phyloP scores from a whole-genome alignment of 495 filamentous ascomycete species.

The Tuber brumale region DNA sequence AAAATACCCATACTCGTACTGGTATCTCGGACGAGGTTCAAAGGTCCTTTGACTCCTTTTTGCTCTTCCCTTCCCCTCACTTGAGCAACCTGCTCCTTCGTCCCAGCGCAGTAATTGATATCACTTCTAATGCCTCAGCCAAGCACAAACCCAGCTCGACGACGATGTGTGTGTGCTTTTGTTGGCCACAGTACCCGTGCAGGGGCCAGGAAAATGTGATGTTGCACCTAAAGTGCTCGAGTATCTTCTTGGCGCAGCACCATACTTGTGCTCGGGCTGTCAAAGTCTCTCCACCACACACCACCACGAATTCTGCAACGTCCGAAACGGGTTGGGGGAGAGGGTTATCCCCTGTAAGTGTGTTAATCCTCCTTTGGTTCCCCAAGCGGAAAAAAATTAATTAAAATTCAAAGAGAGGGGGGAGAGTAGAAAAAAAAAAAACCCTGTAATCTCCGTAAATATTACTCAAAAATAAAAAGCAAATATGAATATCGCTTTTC shows the following conservation, averaged over 20 bases:
- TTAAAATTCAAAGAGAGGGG: background rate
- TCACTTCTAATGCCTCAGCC: conserved; percentile 6
- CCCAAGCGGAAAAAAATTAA: background rate
- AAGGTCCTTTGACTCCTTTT: conserved; percentile 5
- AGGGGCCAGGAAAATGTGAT: conserved; percentile 29
- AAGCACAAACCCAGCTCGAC: conserved; percentile 17
- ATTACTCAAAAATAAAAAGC: conserved; percentile 4
- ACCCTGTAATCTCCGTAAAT: conserved; percentile 20
- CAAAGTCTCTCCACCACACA: conserved; percentile 20
- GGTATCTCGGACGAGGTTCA: background rate
- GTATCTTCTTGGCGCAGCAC: too few relatives aligned
- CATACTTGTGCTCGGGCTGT: conserved; percentile 24
- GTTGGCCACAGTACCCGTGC: conserved; percentile 24
- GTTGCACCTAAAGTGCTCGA: conserved; percentile 8
- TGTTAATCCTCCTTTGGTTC: background rate
- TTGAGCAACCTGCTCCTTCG: conserved; percentile 11
- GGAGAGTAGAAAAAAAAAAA: conserved; percentile 6
- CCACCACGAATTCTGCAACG: conserved; percentile 9
- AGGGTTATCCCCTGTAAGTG: background rate
- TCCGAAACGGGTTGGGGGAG: conserved; percentile 28
- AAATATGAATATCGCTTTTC: background rate
- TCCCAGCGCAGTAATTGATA: conserved; percentile 10
- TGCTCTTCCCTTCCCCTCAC: conserved; percentile 11
- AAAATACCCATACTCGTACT: background rate
- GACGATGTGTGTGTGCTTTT: conserved; percentile 18